phyloP scores from a whole-genome alignment of 805 yeast species.

The Pichia kluyveri region DNA sequence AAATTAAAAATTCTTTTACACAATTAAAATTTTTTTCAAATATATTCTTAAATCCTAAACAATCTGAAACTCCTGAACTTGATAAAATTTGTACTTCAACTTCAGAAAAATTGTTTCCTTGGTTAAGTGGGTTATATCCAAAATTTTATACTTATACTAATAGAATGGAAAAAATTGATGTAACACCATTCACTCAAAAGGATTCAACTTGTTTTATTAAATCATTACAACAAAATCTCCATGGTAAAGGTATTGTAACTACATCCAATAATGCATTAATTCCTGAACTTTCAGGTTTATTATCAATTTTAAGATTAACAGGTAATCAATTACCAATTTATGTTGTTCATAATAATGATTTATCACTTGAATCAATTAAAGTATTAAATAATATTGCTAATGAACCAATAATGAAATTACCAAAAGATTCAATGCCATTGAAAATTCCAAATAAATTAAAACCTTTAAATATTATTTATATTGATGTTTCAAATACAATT shows the following conservation, averaged over 20 bases:
- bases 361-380: conserved; percentile 26
- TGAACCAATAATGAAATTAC: conserved; percentile 21
- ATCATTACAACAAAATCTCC: conserved; percentile 20
- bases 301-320: conserved; percentile 40
- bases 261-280: conserved; percentile 38
- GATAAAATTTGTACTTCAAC: conserved; percentile 11
- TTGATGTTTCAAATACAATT: conserved; percentile 25
- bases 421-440: conserved; percentile 14
- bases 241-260: conserved; percentile 47
- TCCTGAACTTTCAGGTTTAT: conserved; percentile 38
- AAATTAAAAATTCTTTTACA: conserved; percentile 17
- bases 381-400: conserved; percentile 29
- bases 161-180: conserved; percentile 6
- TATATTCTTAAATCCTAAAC: conserved; percentile 12
- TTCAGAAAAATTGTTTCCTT: conserved; percentile 28
- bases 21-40: conserved; percentile 22
- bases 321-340: conserved; percentile 42
- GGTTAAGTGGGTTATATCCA: conserved; percentile 33
- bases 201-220: conserved; percentile 21
- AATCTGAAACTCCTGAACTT: conserved; percentile 6
- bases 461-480: conserved; percentile 24
- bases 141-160: conserved; percentile 28
- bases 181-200: conserved; percentile 7
- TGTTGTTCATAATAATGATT: conserved; percentile 32
- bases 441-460: conserved; percentile 16